Base-by-base conservation (phyloP, 208 protist species). In the Tritrichomonas foetus region DNA sequence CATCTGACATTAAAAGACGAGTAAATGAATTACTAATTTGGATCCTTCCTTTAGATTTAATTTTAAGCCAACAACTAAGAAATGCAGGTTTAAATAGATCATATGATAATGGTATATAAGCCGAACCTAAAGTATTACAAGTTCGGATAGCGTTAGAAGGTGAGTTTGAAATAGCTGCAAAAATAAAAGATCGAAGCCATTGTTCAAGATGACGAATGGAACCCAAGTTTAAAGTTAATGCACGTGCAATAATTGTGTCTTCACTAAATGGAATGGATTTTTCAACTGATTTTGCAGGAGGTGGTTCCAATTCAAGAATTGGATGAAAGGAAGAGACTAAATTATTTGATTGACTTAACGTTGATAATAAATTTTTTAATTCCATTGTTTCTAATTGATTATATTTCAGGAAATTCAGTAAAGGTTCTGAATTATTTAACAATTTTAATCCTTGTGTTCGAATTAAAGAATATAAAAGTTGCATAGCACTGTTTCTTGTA, bases 151-250 rank as follows among this genome's bases (percentile, higher is more conserved):
- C 9, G 22, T 53, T 27, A 41, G 44, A 53, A 5, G 78, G 78
- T n/a, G 41, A 53, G 3, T 14, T 39, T 57, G 13, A 53, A 14
- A 89, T 89, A 3, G 13, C 20, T 33, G 27, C 30, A 57, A 89
- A 41, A 27, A 89, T 89, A 30, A 89, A 89, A 1, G 78, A 89
- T n/a, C 47, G 41, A 53, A 89, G 30, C 78, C 78, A 89, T 39
- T 89, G 78, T 39, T 89, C 78, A 33, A 89, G 30, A 57, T 89
- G 41, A 0, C 47, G 20, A n/a, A 41, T 47, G 39, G 25, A 57
- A 39, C 47, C 47, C 33, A 57, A 5, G 14, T 13, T 89, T 61
- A 22, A 27, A 11, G n/a, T 61, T 33, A 89, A 20, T 20, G 39
- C 47, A 39, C 78, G 9, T 33, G 78, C 41, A 39, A 89, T 39